Conservation (phyloP, 805 yeast genomes). For the Myxozyma monticola region DNA sequence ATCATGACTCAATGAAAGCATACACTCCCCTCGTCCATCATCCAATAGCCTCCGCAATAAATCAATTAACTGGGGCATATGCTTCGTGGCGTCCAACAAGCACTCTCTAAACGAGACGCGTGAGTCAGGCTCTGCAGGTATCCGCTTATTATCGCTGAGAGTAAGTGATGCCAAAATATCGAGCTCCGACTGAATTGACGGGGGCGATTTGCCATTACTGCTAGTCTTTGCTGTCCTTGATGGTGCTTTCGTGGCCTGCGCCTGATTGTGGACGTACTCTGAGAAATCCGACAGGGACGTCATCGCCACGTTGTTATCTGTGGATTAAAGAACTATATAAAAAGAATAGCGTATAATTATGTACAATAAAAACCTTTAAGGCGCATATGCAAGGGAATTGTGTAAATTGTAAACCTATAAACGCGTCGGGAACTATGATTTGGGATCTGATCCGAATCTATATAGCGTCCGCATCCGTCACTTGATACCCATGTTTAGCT, state of each 20-base stretch:
- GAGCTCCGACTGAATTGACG: conserved; percentile 20
- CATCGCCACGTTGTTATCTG: conserved; percentile 1
- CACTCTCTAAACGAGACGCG: conserved; percentile 15
- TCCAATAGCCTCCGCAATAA: conserved; percentile 4
- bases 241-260: not conserved
- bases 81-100: conserved; percentile 5
- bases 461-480: too few relatives aligned
- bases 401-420: too few relatives aligned
- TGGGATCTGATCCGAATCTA: too few relatives aligned
- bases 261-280: conserved; percentile 19
- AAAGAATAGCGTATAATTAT: too few relatives aligned
- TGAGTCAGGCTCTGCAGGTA: not conserved
- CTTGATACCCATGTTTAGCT: too few relatives aligned
- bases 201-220: not conserved
- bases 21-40: conserved; percentile 25
- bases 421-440: too few relatives aligned
- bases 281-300: conserved; percentile 28
- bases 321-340: too few relatives aligned
- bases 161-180: conserved; percentile 23
- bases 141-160: not conserved
- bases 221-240: not conserved
- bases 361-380: too few relatives aligned
- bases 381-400: too few relatives aligned
- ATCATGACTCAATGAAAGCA: conserved; percentile 15
- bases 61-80: conserved; percentile 1